phyloP scores from a whole-genome alignment of 768 basidiomycete genomes.

The Coprinopsis marcescibilis region DNA sequence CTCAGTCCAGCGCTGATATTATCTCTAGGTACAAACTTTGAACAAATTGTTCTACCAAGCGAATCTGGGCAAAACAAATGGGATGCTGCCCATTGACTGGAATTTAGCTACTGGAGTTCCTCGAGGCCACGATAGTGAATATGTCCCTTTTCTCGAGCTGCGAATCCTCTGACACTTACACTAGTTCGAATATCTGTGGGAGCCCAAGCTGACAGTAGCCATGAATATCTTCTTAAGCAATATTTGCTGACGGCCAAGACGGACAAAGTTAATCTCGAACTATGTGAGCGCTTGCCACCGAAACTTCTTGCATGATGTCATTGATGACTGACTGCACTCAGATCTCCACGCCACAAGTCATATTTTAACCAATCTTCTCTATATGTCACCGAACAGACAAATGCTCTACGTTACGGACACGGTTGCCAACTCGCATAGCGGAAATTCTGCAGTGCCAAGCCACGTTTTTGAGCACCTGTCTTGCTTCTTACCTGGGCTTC shows the following conservation, averaged over 20 bases:
- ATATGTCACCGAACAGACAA: slow-evolving; percentile 55
- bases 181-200: slow-evolving; percentile 53
- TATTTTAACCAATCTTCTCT: slow-evolving; percentile 59
- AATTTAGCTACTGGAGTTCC: slow-evolving; percentile 42
- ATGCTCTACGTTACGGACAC: slow-evolving; percentile 67
- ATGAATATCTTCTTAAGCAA: slow-evolving; percentile 74
- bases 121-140: slow-evolving; percentile 35
- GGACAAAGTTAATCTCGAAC: slow-evolving; percentile 54
- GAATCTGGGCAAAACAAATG: slow-evolving; percentile 41
- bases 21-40: slow-evolving; percentile 39
- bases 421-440: slow-evolving; percentile 20
- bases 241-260: slow-evolving; percentile 61
- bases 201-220: slow-evolving; percentile 63
- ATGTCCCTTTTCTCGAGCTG: not conserved
- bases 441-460: slow-evolving; percentile 27
- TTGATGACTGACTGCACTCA: slow-evolving; percentile 18
- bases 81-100: slow-evolving; percentile 64
- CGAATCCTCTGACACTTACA: not conserved
- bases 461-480: slow-evolving; percentile 68
- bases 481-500: slow-evolving; percentile 71
- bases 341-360: slow-evolving; percentile 58
- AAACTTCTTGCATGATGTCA: not conserved
- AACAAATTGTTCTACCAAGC: slow-evolving; percentile 42
- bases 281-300: slow-evolving; percentile 44
- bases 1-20: not conserved